phyloP scores from a whole-genome alignment of 2,329 filamentous ascomycete genomes.

The Harringtonia aguacate region DNA sequence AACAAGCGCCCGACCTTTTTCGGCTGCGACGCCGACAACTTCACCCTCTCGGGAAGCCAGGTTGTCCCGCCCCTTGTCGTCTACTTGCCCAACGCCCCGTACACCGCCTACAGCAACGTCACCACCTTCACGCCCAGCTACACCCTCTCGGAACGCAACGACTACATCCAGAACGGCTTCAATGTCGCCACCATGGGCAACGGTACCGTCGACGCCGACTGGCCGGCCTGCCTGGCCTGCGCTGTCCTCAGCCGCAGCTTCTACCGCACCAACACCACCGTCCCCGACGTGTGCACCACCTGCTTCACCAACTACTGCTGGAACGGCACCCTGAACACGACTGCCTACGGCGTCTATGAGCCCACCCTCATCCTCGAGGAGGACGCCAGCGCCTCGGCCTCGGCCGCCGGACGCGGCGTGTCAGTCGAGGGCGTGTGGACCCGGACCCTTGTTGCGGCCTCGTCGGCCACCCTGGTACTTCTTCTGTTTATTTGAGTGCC shows the following conservation, averaged over 20 bases:
- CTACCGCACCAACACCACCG: slow-evolving; percentile 53
- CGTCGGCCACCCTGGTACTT: not conserved
- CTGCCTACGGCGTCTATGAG: slow-evolving; percentile 16
- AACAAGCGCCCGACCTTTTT: slow-evolving; percentile 54
- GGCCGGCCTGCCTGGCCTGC: slow-evolving; percentile 80
- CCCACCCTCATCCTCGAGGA: slow-evolving; percentile 19
- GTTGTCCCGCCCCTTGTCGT: slow-evolving; percentile 20
- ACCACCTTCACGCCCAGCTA: slow-evolving; percentile 65
- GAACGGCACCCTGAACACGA: slow-evolving; percentile 55
- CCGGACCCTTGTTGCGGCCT: not conserved
- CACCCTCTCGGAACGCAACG: slow-evolving; percentile 55
- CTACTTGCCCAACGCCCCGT: slow-evolving; percentile 82
- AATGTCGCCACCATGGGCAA: slow-evolving; percentile 77
- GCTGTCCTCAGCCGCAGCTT: slow-evolving; percentile 72
- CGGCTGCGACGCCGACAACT: slow-evolving; percentile 38
- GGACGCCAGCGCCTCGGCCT: slow-evolving; percentile 4
- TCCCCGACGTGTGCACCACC: slow-evolving; percentile 60
- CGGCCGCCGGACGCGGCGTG: not conserved
- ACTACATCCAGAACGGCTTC: slow-evolving; percentile 79
- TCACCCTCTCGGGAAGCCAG: slow-evolving; percentile 13
- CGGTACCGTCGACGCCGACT: slow-evolving; percentile 59
- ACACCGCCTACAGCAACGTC: slow-evolving; percentile 64
- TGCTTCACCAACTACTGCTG: slow-evolving; percentile 88
- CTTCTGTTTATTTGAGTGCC: not conserved
- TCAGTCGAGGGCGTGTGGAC: not conserved